Evolutionary conservation across 1,284 basidiomycete species (phyloP).

Genomic region (Cutaneotrichosporon dermatis): DNA sequence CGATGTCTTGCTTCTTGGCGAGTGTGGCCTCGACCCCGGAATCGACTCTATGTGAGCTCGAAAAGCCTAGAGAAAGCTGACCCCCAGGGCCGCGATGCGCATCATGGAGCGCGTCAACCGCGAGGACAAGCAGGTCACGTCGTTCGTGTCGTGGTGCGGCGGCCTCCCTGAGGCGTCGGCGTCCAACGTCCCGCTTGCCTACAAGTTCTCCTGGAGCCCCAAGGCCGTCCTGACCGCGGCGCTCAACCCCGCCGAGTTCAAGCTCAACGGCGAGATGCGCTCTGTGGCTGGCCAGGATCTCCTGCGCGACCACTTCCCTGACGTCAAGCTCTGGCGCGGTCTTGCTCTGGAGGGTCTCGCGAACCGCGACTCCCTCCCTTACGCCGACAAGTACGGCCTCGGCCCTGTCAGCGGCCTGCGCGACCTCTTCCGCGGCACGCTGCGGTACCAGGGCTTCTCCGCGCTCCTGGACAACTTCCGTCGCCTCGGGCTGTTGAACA

Average conservation of each 20-base stretch:
- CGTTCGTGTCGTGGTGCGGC: constrained; percentile 90
- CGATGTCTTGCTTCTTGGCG: constrained; percentile 76
- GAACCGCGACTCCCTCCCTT: constrained; percentile 79
- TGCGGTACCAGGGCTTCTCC: constrained; percentile 86
- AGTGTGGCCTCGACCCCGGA: constrained; percentile 93
- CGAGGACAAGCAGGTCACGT: constrained; percentile 61
- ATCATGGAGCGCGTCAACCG: constrained; percentile 61
- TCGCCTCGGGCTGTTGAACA: constrained; percentile 65
- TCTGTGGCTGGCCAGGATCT: constrained; percentile 58
- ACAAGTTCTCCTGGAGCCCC: constrained; percentile 96
- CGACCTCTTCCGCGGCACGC: constrained; percentile 78
- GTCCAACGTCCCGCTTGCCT: constrained; percentile 64
- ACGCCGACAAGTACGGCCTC: constrained; percentile 68
- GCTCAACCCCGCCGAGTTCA: constrained; percentile 69
- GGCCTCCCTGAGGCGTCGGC: constrained; percentile 79
- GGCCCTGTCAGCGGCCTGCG: constrained; percentile 54
- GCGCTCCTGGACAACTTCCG: constrained; percentile 70
- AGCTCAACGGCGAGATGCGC: constrained; percentile 50
- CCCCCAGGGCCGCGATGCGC: constrained; percentile 63
- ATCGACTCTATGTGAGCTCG: constrained; percentile 64
- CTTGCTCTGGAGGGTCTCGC: constrained; percentile 79
- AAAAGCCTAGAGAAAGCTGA: no score
- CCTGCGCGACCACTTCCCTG: constrained; percentile 59
- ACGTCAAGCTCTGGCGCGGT: constrained; percentile 63
- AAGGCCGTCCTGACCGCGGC: constrained; percentile 80